A percentile compares a stretch with the other conserved stretches of the same genome.
Conservation (phyloP, 805 yeast species). For the Ogataea zsoltii region DNA sequence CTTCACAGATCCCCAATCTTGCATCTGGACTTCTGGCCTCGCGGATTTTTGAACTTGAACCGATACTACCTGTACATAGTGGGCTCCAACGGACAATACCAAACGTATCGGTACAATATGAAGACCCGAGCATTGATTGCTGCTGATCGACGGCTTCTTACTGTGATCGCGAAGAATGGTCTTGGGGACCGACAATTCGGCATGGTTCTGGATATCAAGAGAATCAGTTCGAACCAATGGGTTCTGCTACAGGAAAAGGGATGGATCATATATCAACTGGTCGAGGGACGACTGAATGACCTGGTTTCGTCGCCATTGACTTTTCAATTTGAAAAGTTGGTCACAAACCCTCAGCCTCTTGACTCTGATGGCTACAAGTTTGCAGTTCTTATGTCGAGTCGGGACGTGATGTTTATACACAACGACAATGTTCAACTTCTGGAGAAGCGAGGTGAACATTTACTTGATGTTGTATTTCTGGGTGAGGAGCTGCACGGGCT, state of each 20-base stretch:
- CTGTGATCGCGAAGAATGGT: conserved; percentile 6
- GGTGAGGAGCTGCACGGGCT: conserved; percentile 6
- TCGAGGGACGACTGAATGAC: conserved; percentile 12
- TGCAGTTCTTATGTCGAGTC: conserved; percentile 23
- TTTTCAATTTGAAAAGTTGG: conserved; percentile 19
- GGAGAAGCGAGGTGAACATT: conserved; percentile 1
- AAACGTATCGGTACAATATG: conserved; percentile 19
- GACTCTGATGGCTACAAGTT: conserved; percentile 11
- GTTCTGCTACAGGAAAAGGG: conserved; percentile 31
- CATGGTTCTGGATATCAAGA: conserved; percentile 16
- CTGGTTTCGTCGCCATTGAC: conserved; percentile 28
- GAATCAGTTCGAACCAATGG: conserved; percentile 19
- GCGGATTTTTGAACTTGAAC: conserved; percentile 21
- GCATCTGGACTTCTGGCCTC: conserved; percentile 27
- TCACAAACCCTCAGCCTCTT: neutral
- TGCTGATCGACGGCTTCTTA: conserved; percentile 15
- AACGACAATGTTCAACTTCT: conserved; percentile 14
- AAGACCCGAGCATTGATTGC: conserved; percentile 2
- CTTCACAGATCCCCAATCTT: conserved; percentile 7
- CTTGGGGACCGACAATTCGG: conserved; percentile 26
- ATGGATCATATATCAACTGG: conserved; percentile 29
- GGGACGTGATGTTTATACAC: conserved; percentile 20
- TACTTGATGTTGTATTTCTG: conserved; percentile 3
- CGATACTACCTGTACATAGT: conserved; percentile 23
- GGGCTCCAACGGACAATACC: conserved; percentile 22